Evolutionary conservation across 192 early-diverging fungal species (phyloP).

Genomic region (Coemansia furcata): DNA sequence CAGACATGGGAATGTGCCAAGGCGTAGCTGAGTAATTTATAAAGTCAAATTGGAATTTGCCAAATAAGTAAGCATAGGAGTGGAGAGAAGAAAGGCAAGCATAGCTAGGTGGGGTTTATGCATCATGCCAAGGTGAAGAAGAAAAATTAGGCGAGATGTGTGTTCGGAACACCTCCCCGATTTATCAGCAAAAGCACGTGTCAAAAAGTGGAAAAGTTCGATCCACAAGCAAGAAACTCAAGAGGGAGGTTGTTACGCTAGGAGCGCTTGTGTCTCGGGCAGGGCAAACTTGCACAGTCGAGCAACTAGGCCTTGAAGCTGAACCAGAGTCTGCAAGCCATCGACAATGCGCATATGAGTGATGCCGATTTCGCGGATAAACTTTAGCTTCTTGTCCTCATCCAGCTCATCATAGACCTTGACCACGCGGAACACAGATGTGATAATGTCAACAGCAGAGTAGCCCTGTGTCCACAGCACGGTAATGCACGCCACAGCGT

Average conservation of each 20-base stretch:
- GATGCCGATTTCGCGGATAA: constrained; percentile 87
- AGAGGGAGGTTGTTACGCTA: neutral
- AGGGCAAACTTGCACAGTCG: constrained; percentile 54
- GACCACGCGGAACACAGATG: constrained; percentile 86
- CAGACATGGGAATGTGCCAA: constrained; percentile 3
- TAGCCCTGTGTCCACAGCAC: constrained; percentile 84
- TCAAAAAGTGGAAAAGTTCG: neutral
- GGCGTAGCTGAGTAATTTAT: neutral
- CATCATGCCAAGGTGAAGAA: neutral
- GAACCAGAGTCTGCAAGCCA: constrained; percentile 80
- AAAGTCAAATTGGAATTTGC: neutral
- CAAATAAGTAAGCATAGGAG: neutral
- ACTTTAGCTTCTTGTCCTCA: constrained; percentile 82
- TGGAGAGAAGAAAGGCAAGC: neutral
- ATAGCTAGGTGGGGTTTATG: neutral
- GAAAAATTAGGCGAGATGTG: neutral
- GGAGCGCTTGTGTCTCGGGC: constrained; percentile 18
- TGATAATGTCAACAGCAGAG: constrained; percentile 86
- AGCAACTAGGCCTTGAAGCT: constrained; percentile 80
- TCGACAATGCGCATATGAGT: constrained; percentile 92
- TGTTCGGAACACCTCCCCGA: neutral
- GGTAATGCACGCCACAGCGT: constrained; percentile 66
- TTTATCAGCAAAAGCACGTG: neutral
- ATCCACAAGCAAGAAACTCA: neutral
- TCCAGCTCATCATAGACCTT: constrained; percentile 72